Evolutionary conservation across 345 rosid genomes (phyloP), one percentile per base, ranked within the genome.

Genomic region (Cochlearia excelsa): DNA sequence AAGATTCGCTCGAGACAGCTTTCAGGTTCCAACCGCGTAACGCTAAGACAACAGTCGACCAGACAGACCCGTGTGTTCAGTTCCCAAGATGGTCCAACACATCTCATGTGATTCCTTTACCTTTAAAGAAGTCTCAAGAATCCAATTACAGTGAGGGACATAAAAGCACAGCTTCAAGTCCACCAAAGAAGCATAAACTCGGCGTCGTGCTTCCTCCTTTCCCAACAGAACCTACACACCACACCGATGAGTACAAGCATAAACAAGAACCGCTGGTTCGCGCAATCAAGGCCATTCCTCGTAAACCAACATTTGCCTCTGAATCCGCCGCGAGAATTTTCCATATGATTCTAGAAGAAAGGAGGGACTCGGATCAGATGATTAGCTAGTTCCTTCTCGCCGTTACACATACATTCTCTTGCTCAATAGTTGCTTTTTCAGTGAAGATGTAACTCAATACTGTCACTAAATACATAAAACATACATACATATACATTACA

Each of bases 91-190:
- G 72, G 16, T 59, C 74, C 50, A 78, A 46, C 65, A 64, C 75
- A 66, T 68, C 87, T 68, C 71, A 53, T 72, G 76, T 59, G 7
- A 64, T 75, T 11, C 66, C 83, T 6, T 57, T 54, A 49, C 59
- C 71, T 28, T 65, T 57, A 11, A 67, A 53, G 57, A 80, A 75
- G 37, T 46, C 70, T 68, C 79, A 75, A 35, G 78, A 69, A 35
- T 79, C 73, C 9, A 82, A 80, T 60, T 88, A 78, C 39, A 83
- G 81, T 54, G 82, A 85, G 49, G 53, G 75, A 44, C 84, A 74
- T 39, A 86, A 82, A 66, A 82, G 91, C 63, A 77, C 91, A 5
- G 84, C 80, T 6, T 82, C 84, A 63, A 78, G 84, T 74, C 82
- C 89, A 16, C 55, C 73, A 23, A 82, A 73, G 59, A 80, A 77